A percentile compares a stretch with the other conserved stretches of the same genome.
Conservation (phyloP, 2,329 filamentous ascomycete species). For the Fusarium duplospermum region DNA sequence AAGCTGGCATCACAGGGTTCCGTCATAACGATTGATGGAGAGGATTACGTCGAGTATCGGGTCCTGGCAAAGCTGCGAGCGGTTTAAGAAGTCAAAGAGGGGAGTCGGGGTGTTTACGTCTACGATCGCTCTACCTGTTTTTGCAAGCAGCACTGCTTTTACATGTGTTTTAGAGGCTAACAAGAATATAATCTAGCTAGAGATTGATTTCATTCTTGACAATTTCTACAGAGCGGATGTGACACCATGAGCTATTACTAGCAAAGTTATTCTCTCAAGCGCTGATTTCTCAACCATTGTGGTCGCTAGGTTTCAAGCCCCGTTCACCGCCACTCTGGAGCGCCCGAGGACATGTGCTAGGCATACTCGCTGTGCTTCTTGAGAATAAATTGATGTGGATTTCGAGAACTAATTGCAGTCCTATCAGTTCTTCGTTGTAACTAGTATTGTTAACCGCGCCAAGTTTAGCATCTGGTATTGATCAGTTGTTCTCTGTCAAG, state of each 20-base stretch:
- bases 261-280: background rate
- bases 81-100: background rate
- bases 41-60: slow-evolving; percentile 3
- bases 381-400: too few species aligned
- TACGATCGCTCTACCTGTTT: background rate
- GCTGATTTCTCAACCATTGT: background rate
- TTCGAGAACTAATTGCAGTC: too few species aligned
- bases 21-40: background rate
- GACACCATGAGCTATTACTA: background rate
- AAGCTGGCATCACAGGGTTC: background rate
- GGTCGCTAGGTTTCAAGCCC: background rate
- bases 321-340: background rate
- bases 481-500: background rate
- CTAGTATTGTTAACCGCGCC: background rate
- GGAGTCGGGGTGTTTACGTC: background rate
- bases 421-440: too few species aligned
- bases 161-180: background rate
- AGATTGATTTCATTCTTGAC: background rate
- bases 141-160: background rate
- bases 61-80: background rate
- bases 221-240: too few species aligned
- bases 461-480: background rate
- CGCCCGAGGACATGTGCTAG: background rate
- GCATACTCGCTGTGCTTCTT: background rate
- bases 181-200: background rate